Percentiles rank a stretch among this genome's conserved stretches.
Evolutionary conservation across 2,329 filamentous ascomycete genomes (phyloP).

Genomic region (Dothiorella sarmentorum): DNA sequence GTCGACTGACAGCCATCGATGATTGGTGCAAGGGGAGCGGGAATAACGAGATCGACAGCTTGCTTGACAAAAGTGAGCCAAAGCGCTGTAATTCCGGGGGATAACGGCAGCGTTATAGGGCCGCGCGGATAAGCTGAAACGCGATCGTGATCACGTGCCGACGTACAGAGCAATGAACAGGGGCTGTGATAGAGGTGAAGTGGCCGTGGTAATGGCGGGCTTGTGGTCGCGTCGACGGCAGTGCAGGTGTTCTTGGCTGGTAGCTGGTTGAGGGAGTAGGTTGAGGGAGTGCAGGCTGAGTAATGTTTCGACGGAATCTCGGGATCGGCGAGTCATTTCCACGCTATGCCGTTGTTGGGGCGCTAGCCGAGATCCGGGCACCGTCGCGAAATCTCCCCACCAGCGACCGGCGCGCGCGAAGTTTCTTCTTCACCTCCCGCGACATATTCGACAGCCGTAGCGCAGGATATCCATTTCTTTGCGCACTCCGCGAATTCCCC

Average conservation of each 20-base stretch:
- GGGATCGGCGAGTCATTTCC: background rate
- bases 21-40: background rate
- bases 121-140: background rate
- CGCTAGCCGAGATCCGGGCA: constrained; percentile 14
- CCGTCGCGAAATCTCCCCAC: constrained; percentile 9
- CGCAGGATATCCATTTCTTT: constrained; percentile 93
- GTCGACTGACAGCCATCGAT: no score
- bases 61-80: background rate
- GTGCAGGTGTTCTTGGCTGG: background rate
- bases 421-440: background rate
- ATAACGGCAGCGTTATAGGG: background rate
- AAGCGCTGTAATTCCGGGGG: background rate
- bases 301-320: no score
- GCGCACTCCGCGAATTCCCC: constrained; percentile 50
- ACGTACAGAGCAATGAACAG: background rate
- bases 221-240: background rate
- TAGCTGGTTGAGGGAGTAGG: background rate
- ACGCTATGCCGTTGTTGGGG: background rate
- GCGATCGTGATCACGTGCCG: background rate
- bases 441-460: constrained; percentile 26
- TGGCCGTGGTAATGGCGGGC: background rate
- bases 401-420: background rate
- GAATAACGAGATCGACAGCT: background rate
- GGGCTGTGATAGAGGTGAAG: background rate
- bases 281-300: background rate